These are phyloP conservation scores for Tulasnella sp. DNA, from an alignment of 768 basidiomycete genomes.

Conservation along the genomic window DNA sequence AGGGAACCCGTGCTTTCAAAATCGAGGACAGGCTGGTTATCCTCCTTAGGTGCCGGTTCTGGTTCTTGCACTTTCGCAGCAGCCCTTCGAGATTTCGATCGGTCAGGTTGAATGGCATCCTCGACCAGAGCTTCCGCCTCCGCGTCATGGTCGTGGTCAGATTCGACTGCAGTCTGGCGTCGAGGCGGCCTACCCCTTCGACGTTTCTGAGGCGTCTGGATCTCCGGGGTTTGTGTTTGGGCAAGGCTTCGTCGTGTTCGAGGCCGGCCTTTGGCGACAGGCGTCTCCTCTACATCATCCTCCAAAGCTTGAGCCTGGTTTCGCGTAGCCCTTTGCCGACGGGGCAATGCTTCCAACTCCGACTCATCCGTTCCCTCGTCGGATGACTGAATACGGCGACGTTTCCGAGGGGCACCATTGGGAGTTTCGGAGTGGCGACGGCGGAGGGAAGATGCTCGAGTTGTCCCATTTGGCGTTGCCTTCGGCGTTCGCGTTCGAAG, in stretches of 20 bases:
- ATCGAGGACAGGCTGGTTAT: neutral
- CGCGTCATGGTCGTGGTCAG: conserved; percentile 16
- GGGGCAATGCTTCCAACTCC: neutral
- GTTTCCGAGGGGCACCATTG: conserved; percentile 1
- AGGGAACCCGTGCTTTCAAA: conserved; percentile 18
- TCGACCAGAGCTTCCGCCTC: conserved; percentile 18
- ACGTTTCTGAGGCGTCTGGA: conserved; percentile 3
- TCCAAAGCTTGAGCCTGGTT: neutral
- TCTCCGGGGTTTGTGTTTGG: neutral
- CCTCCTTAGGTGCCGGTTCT: neutral
- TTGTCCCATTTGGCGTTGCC: neutral
- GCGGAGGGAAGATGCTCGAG: neutral
- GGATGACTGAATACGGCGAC: conserved; percentile 14
- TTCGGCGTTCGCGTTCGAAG: neutral
- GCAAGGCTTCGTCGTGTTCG: neutral
- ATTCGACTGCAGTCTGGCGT: neutral
- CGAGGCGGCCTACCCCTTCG: neutral
- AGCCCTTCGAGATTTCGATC: neutral
- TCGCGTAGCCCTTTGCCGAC: neutral
- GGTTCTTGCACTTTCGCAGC: neutral
- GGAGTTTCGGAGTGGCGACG: neutral
- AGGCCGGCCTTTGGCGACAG: neutral
- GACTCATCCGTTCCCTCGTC: conserved; percentile 6
- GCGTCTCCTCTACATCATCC: neutral
- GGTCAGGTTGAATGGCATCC: neutral